Base-by-base conservation (phyloP, 2,329 filamentous ascomycete genomes). In the Ophiostoma fasciatum region DNA sequence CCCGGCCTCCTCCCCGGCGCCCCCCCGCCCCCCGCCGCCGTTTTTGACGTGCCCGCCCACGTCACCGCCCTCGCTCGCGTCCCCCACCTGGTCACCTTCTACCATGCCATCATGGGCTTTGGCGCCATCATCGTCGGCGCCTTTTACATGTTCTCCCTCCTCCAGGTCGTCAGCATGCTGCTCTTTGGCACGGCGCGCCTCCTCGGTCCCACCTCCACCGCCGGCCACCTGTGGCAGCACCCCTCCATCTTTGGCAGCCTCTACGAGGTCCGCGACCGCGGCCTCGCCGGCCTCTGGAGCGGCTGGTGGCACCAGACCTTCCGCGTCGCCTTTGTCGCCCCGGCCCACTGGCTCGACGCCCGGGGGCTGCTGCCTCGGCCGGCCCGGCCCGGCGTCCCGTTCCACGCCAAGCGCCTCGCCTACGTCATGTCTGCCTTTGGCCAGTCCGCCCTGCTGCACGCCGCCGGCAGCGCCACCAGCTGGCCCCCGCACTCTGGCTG, bases 271-370 rank as follows among this genome's bases (percentile, higher is more conserved):
- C 56, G 77, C 10, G 71, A 84, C 42, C 63, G 72, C 40, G 87
- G 88, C 0, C 62, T 94, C 2, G 66, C 71, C 1, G 87, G 85
- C 1, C 80, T 78, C 57, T 96, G 88, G 88, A 77, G 81, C 30
- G 65, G 63, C 17, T 88, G 75, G 67, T 94, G 88, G 88, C 88
- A 96, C 54, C 87, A 94, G 56, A 77, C 78, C 3, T 92, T 94
- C 58, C 78, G 85, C 1, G 68, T 74, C 37, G 74, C 71, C 3
- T 85, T 88, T 49, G 58, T 70, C 27, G 67, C 74, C 4, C 77
- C 78, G 0, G 59, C 66, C 0, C 55, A 54, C 2, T 70, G 61
- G 48, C 47, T 78, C 38, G 52, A 55, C 8, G 45, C 52, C 42
- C 36, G 42, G 28, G 56, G 63, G 14, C 51, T 62, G 45, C 33